Evolutionary conservation across 768 basidiomycete genomes (phyloP), one percentile per base, ranked within the genome.

Genomic region (Termitomyces sp.): DNA sequence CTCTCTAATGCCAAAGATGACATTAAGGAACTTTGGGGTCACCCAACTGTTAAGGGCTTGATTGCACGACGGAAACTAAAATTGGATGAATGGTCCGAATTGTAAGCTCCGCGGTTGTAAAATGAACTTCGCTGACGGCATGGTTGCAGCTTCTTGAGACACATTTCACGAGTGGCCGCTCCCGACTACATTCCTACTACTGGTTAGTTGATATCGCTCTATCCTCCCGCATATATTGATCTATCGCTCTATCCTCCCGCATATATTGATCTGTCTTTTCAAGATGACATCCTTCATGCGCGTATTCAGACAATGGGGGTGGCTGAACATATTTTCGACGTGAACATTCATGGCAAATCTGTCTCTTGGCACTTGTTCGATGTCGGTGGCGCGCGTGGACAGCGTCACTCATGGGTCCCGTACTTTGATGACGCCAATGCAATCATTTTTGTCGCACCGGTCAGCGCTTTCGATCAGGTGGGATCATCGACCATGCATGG

Each of bases 261-360:
- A 71, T 72, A 69, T 68, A 66, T 61, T 69, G 54, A 72, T 60
- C 12, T 52, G 21, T 35, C 8, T 23, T 58, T 32, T 16, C 16
- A 43, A 90, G 91, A 93, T 68, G 91, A 94, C 65, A 91, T 94
- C 55, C 76, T 94, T 17, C 89, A 91, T 65, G 90, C 89, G n/a
- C 86, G 91, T 35, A 88, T 94, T 52, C 92, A 92, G 66, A 94
- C 91, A 7, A 91, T 94, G 85, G 91, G 91, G 0, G 86, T 94
- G 4, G 80, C 88, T 0, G 91, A 93, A 68, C 90, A 93, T 62
- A 75, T 85, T 30, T 93, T 93, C 62, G 88, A 90, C 54, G 86
- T 93, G 30, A 83, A 86, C 46, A 82, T 91, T 41, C 87, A 89
- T 60, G 88, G 89, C 14, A 91, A 86, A 67, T 72, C 76, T 27